Percentiles rank a stretch among this genome's conserved stretches.
Evolutionary conservation across 352 stramenopile genomes (phyloP).

Genomic region (Pythium chondricola): DNA sequence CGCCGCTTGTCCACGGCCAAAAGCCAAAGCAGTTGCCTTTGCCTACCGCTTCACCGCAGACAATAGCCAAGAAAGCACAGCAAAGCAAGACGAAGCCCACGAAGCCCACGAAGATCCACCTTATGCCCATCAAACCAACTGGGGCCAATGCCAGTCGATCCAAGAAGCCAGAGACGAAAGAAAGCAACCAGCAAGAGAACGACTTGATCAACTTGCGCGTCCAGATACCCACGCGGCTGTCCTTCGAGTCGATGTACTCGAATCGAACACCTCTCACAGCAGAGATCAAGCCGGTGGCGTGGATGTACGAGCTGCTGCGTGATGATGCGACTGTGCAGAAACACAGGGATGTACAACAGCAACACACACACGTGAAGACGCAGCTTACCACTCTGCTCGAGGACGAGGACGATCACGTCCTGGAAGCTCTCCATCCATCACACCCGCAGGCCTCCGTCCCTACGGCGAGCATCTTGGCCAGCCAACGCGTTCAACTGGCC

Average conservation of each 20-base stretch:
- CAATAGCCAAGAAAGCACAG: not conserved
- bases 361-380: not conserved
- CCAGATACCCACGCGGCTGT: slow-evolving; percentile 12
- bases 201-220: slow-evolving; percentile 22
- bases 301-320: slow-evolving; percentile 38
- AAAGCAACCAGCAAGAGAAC: slow-evolving; percentile 9
- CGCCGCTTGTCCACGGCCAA: slow-evolving; percentile 40
- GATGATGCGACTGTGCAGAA: slow-evolving; percentile 18
- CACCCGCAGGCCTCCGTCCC: too few species aligned
- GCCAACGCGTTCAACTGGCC: slow-evolving; percentile 1
- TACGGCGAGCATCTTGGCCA: too few species aligned
- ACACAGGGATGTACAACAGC: not conserved
- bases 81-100: not conserved
- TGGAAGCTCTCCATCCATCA: not conserved
- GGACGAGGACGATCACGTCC: not conserved
- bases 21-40: slow-evolving; percentile 41
- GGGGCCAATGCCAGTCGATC: slow-evolving; percentile 21
- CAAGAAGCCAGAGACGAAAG: slow-evolving; percentile 2
- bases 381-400: slow-evolving; percentile 12
- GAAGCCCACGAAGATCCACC: slow-evolving; percentile 6
- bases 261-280: slow-evolving; percentile 33
- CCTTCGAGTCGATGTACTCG: not conserved
- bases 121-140: slow-evolving; percentile 5
- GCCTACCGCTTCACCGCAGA: slow-evolving; percentile 11
- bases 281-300: slow-evolving; percentile 57